These are phyloP conservation scores for Solioccasus polychromus DNA, from an alignment of 768 basidiomycete genomes.

Conservation along the genomic window DNA sequence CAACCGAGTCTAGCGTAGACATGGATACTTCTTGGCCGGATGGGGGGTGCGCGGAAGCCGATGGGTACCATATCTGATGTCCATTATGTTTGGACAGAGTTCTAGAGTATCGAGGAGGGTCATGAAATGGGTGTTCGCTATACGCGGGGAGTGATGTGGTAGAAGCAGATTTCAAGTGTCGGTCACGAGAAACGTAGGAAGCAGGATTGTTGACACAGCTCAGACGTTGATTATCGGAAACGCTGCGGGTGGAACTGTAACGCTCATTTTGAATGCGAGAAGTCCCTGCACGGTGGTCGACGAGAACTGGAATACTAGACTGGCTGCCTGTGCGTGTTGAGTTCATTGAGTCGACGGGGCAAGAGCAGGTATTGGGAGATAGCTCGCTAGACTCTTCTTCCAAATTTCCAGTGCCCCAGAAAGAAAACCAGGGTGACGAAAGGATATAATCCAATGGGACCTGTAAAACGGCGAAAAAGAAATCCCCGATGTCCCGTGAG, in stretches of 20 bases:
- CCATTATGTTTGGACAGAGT: conserved; percentile 14
- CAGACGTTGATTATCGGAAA: conserved; percentile 15
- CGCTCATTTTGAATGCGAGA: conserved; percentile 7
- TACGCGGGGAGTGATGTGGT: conserved; percentile 24
- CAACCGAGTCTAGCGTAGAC: conserved; percentile 11
- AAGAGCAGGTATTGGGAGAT: not conserved
- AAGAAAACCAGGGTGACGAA: conserved; percentile 30
- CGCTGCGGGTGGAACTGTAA: conserved; percentile 14
- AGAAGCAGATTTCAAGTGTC: conserved; percentile 16
- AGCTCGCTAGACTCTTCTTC: conserved; percentile 8
- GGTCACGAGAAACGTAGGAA: conserved; percentile 3
- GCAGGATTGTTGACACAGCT: conserved; percentile 2
- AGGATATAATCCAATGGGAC: conserved; percentile 39
- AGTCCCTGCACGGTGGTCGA: conserved; percentile 6
- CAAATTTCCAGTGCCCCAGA: conserved; percentile 15
- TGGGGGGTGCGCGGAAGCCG: conserved; percentile 40
- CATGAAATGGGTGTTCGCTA: conserved; percentile 18
- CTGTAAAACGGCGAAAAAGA: conserved; percentile 43
- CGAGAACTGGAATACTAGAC: conserved; percentile 12
- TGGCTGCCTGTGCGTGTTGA: conserved; percentile 7
- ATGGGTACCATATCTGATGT: conserved; percentile 62
- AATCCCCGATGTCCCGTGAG: conserved; percentile 60
- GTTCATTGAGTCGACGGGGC: conserved; percentile 1
- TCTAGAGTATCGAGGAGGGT: conserved; percentile 24
- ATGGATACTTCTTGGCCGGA: conserved; percentile 13